Conservation (phyloP, 2,329 filamentous ascomycete genomes). For the Aspergillus fischeri region DNA sequence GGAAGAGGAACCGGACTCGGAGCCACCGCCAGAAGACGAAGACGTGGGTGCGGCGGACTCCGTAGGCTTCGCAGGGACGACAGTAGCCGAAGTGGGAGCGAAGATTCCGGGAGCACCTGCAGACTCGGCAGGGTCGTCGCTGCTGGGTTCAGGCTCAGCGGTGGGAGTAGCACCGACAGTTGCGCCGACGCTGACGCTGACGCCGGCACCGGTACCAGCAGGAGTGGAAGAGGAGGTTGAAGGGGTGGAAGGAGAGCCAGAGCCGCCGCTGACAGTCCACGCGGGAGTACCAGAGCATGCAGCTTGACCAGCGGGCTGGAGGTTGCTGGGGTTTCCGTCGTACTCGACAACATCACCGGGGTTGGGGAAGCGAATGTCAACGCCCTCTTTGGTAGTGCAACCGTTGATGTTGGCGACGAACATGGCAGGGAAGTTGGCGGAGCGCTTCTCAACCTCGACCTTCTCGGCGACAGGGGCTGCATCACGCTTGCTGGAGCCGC, state of each 20-base stretch:
- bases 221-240: conserved; percentile 4
- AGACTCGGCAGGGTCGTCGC: background rate
- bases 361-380: conserved; percentile 64
- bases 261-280: conserved; percentile 28
- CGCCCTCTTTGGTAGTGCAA: conserved; percentile 53
- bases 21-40: conserved; percentile 1
- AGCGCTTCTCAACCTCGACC: conserved; percentile 47
- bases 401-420: conserved; percentile 67
- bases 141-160: background rate
- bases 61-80: conserved; percentile 8
- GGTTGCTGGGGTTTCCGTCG: conserved; percentile 39
- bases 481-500: conserved; percentile 43
- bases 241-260: conserved; percentile 17
- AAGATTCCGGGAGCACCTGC: conserved; percentile 15
- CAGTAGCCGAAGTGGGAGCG: conserved; percentile 16
- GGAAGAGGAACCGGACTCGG: conserved; percentile 10
- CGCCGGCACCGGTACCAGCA: background rate
- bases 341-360: conserved; percentile 58
- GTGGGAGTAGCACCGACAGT: conserved; percentile 11
- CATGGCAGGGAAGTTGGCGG: conserved; percentile 65
- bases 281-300: conserved; percentile 30
- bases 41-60: conserved; percentile 10
- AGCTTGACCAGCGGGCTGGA: conserved; percentile 27
- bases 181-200: conserved; percentile 1
- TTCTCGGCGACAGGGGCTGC: conserved; percentile 20